A percentile compares a stretch with the other conserved stretches of the same genome.
phyloP scores from a whole-genome alignment of 2,329 filamentous ascomycete species.

The Pyricularia pennisetigena region DNA sequence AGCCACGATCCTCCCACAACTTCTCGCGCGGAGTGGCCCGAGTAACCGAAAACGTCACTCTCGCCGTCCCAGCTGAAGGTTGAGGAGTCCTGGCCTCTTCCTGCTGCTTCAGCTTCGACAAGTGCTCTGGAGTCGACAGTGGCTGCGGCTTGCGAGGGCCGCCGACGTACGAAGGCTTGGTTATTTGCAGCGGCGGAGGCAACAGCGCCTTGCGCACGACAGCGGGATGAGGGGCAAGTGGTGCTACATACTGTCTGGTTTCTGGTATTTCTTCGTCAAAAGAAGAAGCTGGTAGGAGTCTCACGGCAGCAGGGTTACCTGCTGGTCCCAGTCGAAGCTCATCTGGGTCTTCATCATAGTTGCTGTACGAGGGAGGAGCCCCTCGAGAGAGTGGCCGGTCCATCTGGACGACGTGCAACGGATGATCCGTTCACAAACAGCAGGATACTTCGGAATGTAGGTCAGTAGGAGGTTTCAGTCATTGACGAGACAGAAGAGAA shows the following conservation, averaged over 20 bases:
- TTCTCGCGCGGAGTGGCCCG: slow-evolving; percentile 1
- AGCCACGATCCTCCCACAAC: not conserved
- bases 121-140: slow-evolving; percentile 23
- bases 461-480: not conserved
- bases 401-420: slow-evolving; percentile 23
- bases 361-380: slow-evolving; percentile 39
- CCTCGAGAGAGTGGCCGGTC: slow-evolving; percentile 35
- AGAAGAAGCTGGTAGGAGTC: slow-evolving; percentile 44
- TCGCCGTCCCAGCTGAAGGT: not conserved
- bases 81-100: slow-evolving; percentile 19
- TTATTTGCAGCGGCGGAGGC: slow-evolving; percentile 10
- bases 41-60: slow-evolving; percentile 10
- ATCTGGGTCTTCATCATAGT: slow-evolving; percentile 45
- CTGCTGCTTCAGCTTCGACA: slow-evolving; percentile 25
- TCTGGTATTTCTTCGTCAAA: slow-evolving; percentile 43
- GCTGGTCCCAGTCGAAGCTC: slow-evolving; percentile 33
- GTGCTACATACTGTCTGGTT: slow-evolving; percentile 41
- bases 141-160: slow-evolving; percentile 17
- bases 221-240: slow-evolving; percentile 13
- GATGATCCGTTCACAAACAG: not conserved
- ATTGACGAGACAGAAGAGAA: not conserved
- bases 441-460: not conserved
- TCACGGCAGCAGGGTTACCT: slow-evolving; percentile 41
- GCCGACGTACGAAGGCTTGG: slow-evolving; percentile 13
- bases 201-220: slow-evolving; percentile 2